Evolutionary conservation across 2,329 filamentous ascomycete species (phyloP), one percentile per base, ranked within the genome.

Genomic region (Scedosporium dehoogii): DNA sequence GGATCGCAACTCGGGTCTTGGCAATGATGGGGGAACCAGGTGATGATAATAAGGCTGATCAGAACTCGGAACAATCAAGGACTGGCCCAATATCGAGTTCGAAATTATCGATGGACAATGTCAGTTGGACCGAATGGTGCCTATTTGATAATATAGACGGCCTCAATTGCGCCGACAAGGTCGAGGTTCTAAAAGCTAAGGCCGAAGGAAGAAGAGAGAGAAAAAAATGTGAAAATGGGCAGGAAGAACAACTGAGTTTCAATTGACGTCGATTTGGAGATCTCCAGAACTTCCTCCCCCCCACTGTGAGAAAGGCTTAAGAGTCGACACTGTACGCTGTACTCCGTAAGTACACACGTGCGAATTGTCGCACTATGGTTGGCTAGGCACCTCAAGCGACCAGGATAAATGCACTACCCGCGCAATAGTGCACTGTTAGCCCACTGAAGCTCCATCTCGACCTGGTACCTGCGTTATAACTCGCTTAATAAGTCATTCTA

Each of bases 161-260:
- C 9, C 33, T 27, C 51, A 55, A 55, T 55, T 55, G 18, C 51
- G 23, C 51, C 51, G 51, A 6, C 18, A 25, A 23, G 21, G 51
- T 23, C 18, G 14, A 14, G 51, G 23, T 48, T 48, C 18, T 12
- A 38, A 38, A 10, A 38, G 44, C 16, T 48, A n/a, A 23, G 14
- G 23, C 23, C 18, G 51, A 27, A 55, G 21, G 51, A 27, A 55
- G 12, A 57, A 38, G 42, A 60, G 29, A 27, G 18, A 55, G 33
- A 23, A 58, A 42, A 60, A 64, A 68, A 70, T 66, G 68, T 65
- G 68, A 67, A 66, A 70, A 68, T 67, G 62, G 67, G 62, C 65
- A 57, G 51, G 7, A 27, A 41, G 46, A 61, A 61, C 25, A 61
- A 38, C 21, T n/a, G 27, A 33, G n/a, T 55, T 55, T 55, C 51